A percentile compares a stretch with the other conserved stretches of the same genome.
These are phyloP conservation scores for Fusarium sp. DNA, from an alignment of 2,329 filamentous ascomycete genomes.

Conservation along the genomic window DNA sequence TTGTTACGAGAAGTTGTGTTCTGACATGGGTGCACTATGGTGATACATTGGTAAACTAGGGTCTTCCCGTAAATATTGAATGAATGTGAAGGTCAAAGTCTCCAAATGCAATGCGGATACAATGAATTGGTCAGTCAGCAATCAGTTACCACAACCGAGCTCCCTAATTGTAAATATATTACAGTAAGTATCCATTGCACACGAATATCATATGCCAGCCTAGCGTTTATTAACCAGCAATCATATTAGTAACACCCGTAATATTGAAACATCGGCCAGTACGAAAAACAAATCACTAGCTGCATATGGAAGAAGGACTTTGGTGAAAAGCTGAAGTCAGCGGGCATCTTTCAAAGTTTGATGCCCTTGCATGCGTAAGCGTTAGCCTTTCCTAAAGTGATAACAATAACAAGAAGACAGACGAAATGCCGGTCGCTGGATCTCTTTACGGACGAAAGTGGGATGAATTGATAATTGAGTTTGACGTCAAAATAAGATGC, in stretches of 20 bases:
- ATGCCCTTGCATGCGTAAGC: slow-evolving; percentile 11
- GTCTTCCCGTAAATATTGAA: no score
- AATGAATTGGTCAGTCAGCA: no score
- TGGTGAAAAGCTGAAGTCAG: slow-evolving; percentile 8
- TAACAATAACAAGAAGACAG: neutral
- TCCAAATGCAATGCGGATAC: no score
- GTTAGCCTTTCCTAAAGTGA: neutral
- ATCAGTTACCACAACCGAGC: no score
- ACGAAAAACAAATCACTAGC: neutral
- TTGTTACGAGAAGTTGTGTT: no score
- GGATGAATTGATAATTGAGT: neutral
- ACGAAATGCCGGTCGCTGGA: neutral
- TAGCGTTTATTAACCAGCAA: neutral
- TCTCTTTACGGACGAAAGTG: neutral
- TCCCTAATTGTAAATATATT: no score
- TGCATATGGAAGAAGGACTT: slow-evolving; percentile 16
- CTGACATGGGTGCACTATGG: no score
- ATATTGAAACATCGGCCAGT: neutral
- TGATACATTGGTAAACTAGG: no score
- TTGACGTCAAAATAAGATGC: neutral
- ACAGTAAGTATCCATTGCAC: fast-evolving
- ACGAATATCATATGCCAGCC: neutral
- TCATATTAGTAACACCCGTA: neutral
- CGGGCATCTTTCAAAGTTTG: neutral
- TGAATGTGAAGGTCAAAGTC: no score